A percentile compares a stretch with the other conserved stretches of the same genome.
Conservation (phyloP, 2,329 filamentous ascomycete species). For the Colletotrichum viniferum region DNA sequence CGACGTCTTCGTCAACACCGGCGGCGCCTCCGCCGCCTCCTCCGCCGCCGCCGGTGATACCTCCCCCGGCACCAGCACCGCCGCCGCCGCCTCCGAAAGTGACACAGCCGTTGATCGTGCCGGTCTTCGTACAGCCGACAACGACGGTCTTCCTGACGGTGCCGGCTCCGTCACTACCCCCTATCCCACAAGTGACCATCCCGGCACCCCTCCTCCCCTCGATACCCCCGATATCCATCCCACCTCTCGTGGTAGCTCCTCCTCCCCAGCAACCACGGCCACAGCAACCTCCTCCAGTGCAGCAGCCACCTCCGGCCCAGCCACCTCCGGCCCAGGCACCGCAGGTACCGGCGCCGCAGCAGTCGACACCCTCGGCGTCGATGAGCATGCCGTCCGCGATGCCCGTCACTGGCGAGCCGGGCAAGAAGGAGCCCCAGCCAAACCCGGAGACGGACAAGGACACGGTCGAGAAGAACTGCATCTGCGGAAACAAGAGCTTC, state of each 20-base stretch:
- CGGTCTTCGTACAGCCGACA: neutral
- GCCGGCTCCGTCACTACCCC: neutral
- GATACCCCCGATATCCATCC: neutral
- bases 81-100: neutral
- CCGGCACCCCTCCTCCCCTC: neutral
- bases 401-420: slow-evolving; percentile 3
- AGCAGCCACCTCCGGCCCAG: neutral
- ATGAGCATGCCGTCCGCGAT: neutral
- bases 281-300: neutral
- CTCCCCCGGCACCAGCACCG: neutral
- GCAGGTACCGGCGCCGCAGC: neutral
- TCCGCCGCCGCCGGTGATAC: neutral
- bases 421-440: slow-evolving; percentile 18
- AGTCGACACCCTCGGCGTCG: neutral
- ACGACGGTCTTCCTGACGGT: neutral
- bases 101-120: neutral
- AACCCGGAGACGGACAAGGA: slow-evolving; percentile 19
- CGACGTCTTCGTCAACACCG: neutral
- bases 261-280: neutral
- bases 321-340: neutral
- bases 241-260: neutral
- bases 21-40: neutral
- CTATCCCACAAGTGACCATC: neutral
- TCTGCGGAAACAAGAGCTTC: slow-evolving; percentile 44
- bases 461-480: slow-evolving; percentile 37